Percentiles rank a stretch among this genome's conserved stretches.
Conservation (phyloP, 1,284 basidiomycete genomes). For the Ceratobasidium sp. region DNA sequence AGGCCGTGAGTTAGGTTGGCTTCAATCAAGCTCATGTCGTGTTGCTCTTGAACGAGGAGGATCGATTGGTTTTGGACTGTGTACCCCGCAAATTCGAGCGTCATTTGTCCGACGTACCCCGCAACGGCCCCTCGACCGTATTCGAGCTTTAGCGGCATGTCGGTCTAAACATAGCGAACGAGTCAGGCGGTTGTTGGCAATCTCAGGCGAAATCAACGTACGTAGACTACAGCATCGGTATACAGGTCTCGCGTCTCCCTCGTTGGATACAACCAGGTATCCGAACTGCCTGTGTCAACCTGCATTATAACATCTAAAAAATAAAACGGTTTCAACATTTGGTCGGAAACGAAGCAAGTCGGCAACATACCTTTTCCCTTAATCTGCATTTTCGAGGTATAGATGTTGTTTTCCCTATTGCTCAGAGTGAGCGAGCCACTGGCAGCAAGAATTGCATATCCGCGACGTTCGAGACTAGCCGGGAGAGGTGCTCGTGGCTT, state of each 20-base stretch:
- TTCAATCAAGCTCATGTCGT: neutral
- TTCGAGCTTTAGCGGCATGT: conserved; percentile 12
- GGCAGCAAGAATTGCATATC: too few relatives aligned
- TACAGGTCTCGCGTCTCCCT: neutral
- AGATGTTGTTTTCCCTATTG: too few relatives aligned
- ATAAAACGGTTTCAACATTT: too few relatives aligned
- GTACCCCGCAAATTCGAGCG: conserved; percentile 15
- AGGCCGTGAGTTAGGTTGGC: neutral
- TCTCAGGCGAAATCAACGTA: neutral
- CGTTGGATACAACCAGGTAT: conserved; percentile 18
- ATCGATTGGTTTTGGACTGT: conserved; percentile 19
- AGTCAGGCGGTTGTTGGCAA: neutral
- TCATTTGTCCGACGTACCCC: conserved; percentile 3
- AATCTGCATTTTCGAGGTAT: too few relatives aligned
- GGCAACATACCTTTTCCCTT: too few relatives aligned
- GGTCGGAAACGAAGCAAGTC: too few relatives aligned
- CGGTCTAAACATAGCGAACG: neutral
- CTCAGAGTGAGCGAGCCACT: too few relatives aligned
- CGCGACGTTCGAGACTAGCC: too few relatives aligned
- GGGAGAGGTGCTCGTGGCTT: too few relatives aligned
- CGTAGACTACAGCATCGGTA: conserved; percentile 1
- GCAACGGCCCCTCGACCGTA: conserved; percentile 13
- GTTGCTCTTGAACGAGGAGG: neutral
- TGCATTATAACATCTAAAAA: conserved; percentile 7
- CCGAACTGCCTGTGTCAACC: conserved; percentile 29